Percentiles rank a stretch among this genome's conserved stretches.
phyloP scores from a whole-genome alignment of 306 rosid genomes.

The Cucurbita ficifolia region DNA sequence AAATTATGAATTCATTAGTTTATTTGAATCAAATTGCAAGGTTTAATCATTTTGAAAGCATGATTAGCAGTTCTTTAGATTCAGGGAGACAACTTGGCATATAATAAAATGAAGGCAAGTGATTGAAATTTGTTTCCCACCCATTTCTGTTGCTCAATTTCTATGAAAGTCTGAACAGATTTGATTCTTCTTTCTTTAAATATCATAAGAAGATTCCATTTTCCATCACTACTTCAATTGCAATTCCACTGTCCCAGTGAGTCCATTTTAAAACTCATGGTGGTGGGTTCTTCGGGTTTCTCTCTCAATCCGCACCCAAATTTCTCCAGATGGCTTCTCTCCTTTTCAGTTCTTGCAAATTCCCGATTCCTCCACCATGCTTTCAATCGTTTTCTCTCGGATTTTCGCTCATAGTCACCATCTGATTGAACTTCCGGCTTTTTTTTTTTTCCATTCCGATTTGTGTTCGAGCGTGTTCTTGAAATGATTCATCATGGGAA shows the following conservation, averaged over 20 bases:
- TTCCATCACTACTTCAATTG: neutral
- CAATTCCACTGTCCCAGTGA: neutral
- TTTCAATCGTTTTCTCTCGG: neutral
- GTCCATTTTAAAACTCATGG: neutral
- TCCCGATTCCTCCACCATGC: conserved; percentile 3
- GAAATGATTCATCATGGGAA: neutral
- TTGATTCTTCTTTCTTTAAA: neutral
- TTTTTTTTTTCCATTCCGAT: neutral
- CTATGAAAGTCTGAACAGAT: neutral
- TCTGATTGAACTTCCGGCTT: neutral
- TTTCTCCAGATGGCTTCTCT: conserved; percentile 6
- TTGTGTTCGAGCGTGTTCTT: neutral
- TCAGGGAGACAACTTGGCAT: neutral
- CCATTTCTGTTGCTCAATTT: neutral
- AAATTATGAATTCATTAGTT: neutral
- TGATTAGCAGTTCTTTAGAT: neutral
- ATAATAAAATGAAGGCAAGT: neutral
- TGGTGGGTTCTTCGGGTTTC: neutral
- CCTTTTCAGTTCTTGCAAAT: neutral
- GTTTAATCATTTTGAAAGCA: neutral
- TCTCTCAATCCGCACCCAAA: neutral
- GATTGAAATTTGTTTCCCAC: neutral
- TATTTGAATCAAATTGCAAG: neutral
- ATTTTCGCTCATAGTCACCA: neutral
- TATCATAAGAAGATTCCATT: conserved; percentile 6